Evolutionary conservation across 306 rosid genomes (phyloP).

Genomic region (Ceratonia siliqua): DNA sequence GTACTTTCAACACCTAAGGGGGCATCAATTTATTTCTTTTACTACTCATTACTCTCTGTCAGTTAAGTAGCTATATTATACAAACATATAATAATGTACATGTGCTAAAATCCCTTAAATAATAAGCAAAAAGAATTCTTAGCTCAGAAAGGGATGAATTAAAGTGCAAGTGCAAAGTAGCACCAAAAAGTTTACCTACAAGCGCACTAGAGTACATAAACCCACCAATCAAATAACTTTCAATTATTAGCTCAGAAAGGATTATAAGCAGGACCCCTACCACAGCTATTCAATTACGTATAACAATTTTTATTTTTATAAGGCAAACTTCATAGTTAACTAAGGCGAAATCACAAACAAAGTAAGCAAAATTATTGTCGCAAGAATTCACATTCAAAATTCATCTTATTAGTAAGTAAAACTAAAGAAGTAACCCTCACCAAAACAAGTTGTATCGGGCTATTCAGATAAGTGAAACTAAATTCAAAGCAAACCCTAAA

Average conservation of each 20-base stretch:
- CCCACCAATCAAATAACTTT: not conserved
- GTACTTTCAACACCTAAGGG: too few relatives aligned
- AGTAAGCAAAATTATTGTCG: slow-evolving; percentile 1
- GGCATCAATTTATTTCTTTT: too few relatives aligned
- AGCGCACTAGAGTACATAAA: not conserved
- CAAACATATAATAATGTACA: not conserved
- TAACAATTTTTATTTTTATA: not conserved
- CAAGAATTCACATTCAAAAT: not conserved
- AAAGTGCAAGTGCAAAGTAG: slow-evolving; percentile 13
- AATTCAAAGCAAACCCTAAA: not conserved
- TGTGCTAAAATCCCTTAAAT: too few relatives aligned
- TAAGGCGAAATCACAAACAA: not conserved
- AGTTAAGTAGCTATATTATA: not conserved
- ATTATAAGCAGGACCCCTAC: not conserved
- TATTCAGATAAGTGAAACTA: slow-evolving; percentile 16
- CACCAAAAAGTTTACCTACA: not conserved
- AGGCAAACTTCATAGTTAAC: not conserved
- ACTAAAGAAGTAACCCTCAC: not conserved
- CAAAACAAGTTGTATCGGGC: not conserved
- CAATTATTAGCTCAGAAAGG: not conserved
- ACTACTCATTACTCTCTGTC: not conserved
- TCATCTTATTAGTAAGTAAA: not conserved
- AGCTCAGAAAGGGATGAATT: not conserved
- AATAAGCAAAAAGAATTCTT: too few relatives aligned
- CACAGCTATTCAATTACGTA: not conserved